Percentiles rank a stretch among this genome's conserved stretches.
Evolutionary conservation across 1,284 basidiomycete genomes (phyloP).

Genomic region (Cutaneotrichosporon sp.): DNA sequence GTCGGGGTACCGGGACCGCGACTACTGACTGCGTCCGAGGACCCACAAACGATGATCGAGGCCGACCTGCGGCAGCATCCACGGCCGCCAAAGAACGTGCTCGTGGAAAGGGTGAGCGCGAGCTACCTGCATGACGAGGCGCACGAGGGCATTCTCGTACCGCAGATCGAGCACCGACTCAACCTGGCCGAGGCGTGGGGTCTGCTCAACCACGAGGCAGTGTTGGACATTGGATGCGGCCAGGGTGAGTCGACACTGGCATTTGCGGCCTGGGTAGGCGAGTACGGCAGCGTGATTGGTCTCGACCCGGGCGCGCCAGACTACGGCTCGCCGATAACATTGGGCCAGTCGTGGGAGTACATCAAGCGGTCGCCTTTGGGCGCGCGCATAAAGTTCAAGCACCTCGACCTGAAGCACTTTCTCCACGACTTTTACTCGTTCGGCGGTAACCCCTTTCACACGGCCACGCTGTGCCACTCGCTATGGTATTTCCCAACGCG

Average conservation of each 20-base stretch:
- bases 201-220: not conserved
- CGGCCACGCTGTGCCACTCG: slow-evolving; percentile 6
- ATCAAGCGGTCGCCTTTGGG: not conserved
- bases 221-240: slow-evolving; percentile 12
- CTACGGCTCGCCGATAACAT: slow-evolving; percentile 6
- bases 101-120: no score
- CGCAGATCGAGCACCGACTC: slow-evolving; percentile 6
- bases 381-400: not conserved
- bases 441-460: not conserved
- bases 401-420: not conserved
- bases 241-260: slow-evolving; percentile 3
- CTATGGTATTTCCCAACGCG: slow-evolving; percentile 10
- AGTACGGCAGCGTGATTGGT: not conserved
- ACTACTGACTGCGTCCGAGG: no score
- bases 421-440: not conserved
- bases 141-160: not conserved
- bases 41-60: no score
- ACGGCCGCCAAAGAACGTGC: no score
- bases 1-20: no score
- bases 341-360: slow-evolving; percentile 3
- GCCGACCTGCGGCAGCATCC: no score
- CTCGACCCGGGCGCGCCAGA: slow-evolving; percentile 5
- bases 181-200: slow-evolving; percentile 1
- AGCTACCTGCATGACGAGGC: not conserved
- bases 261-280: slow-evolving; percentile 6